Evolutionary conservation across 345 rosid genomes (phyloP).

Genomic region (Eucalyptus curtisii): DNA sequence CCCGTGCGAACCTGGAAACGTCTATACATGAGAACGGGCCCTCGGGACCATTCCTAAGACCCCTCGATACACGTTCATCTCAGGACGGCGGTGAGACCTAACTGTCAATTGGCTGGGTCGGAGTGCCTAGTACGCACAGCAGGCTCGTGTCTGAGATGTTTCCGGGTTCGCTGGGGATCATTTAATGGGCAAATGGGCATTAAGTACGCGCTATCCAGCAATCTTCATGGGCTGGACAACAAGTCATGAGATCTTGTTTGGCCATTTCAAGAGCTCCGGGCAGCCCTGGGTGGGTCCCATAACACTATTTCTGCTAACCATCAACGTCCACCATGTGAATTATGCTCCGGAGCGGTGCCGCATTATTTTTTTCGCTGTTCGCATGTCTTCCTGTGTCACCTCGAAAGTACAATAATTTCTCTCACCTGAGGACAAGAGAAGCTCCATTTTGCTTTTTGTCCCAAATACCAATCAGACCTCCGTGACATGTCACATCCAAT

Average conservation of each 20-base stretch:
- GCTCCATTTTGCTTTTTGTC: neutral
- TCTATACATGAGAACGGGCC: too few relatives aligned
- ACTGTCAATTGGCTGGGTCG: neutral
- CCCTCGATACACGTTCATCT: too few relatives aligned
- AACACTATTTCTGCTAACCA: too few relatives aligned
- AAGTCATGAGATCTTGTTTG: neutral
- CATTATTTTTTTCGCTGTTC: neutral
- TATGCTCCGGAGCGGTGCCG: too few relatives aligned
- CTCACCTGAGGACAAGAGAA: neutral
- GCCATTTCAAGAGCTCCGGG: neutral
- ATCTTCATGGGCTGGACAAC: neutral
- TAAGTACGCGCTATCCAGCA: neutral
- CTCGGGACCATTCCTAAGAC: too few relatives aligned
- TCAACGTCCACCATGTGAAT: too few relatives aligned
- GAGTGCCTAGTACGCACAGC: neutral
- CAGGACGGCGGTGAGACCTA: too few relatives aligned
- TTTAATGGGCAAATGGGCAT: neutral
- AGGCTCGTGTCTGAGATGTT: neutral
- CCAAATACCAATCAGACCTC: neutral
- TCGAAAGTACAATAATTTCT: neutral
- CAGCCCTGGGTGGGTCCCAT: too few relatives aligned
- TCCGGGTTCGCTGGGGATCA: neutral
- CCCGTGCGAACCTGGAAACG: too few relatives aligned
- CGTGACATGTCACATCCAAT: neutral
- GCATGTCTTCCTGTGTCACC: neutral